These are phyloP conservation scores for Fusarium guadeloupense DNA, from an alignment of 2,329 filamentous ascomycete genomes.

Conservation along the genomic window DNA sequence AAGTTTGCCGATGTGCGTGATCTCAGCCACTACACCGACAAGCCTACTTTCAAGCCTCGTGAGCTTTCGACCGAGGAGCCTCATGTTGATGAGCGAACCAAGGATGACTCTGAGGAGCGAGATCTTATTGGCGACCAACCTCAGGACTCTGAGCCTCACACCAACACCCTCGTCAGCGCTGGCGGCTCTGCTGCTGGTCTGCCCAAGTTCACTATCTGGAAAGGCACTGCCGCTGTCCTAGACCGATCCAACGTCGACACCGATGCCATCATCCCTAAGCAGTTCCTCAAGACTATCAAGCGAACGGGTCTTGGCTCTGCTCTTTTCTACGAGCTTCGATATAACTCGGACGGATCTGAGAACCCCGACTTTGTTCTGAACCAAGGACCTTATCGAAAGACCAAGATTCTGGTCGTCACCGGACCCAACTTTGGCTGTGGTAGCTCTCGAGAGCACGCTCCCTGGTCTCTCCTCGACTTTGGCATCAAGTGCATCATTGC, in stretches of 20 bases:
- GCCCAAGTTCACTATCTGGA: constrained; percentile 83
- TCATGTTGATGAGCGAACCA: constrained; percentile 62
- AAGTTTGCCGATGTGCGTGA: constrained; percentile 93
- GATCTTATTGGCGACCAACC: constrained; percentile 66
- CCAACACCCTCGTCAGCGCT: constrained; percentile 64
- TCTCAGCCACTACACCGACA: constrained; percentile 69
- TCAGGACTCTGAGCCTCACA: constrained; percentile 70
- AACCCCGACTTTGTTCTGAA: constrained; percentile 89
- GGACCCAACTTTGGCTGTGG: constrained; percentile 97
- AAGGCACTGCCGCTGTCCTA: constrained; percentile 87
- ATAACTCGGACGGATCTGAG: constrained; percentile 75
- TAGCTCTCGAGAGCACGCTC: constrained; percentile 91
- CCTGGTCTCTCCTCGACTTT: constrained; percentile 96
- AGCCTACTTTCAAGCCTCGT: constrained; percentile 68
- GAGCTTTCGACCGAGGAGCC: constrained; percentile 54
- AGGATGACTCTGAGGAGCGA: constrained; percentile 60
- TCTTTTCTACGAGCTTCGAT: constrained; percentile 87
- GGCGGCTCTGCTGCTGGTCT: constrained; percentile 69
- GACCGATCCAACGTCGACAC: constrained; percentile 94
- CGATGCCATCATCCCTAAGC: constrained; percentile 99
- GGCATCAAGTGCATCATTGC: constrained; percentile 95
- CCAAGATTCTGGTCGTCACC: constrained; percentile 92
- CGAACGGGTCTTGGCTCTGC: constrained; percentile 90
- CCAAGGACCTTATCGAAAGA: constrained; percentile 80
- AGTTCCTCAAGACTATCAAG: constrained; percentile 99